Percentiles rank a stretch among this genome's conserved stretches.
Conservation (phyloP, 1,139 yeast genomes). For the Lodderomyces jiufengensis region DNA sequence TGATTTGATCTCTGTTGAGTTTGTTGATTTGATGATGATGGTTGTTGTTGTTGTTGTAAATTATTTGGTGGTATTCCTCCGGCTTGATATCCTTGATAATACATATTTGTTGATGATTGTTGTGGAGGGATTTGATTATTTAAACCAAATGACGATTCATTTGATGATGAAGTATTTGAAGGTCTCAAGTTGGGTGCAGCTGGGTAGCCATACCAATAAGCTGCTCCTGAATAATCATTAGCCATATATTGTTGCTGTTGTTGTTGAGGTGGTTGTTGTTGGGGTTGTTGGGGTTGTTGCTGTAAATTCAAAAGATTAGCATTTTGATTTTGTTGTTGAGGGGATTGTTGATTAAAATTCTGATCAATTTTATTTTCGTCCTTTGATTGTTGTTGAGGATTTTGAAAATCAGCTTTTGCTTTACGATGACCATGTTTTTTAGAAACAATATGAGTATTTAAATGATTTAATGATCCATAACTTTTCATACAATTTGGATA, state of each 20-base stretch:
- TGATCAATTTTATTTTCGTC: slow-evolving; percentile 6
- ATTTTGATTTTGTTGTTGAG: slow-evolving; percentile 8
- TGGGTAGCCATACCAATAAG: slow-evolving; percentile 16
- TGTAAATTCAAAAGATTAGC: background rate
- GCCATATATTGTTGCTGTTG: slow-evolving; percentile 6
- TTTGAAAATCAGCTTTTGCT: slow-evolving; percentile 60
- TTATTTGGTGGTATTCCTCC: background rate
- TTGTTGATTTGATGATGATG: background rate
- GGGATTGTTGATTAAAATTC: slow-evolving; percentile 3
- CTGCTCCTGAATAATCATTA: slow-evolving; percentile 13
- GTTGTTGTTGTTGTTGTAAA: background rate
- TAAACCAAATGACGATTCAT: background rate
- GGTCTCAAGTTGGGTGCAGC: slow-evolving; percentile 12
- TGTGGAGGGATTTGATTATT: slow-evolving; percentile 3
- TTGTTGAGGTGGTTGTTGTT: slow-evolving; percentile 7
- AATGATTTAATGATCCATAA: slow-evolving; percentile 73
- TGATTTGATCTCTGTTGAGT: background rate
- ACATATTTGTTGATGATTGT: slow-evolving; percentile 4
- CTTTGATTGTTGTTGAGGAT: slow-evolving; percentile 10
- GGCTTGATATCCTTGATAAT: slow-evolving; percentile 8
- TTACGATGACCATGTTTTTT: slow-evolving; percentile 72
- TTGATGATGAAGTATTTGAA: slow-evolving; percentile 4
- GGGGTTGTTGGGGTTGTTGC: slow-evolving; percentile 4
- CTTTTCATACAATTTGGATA: slow-evolving; percentile 62
- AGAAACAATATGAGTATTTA: slow-evolving; percentile 71